Conservation (phyloP, 2,329 filamentous ascomycete species). For the Bertia moriformis region DNA sequence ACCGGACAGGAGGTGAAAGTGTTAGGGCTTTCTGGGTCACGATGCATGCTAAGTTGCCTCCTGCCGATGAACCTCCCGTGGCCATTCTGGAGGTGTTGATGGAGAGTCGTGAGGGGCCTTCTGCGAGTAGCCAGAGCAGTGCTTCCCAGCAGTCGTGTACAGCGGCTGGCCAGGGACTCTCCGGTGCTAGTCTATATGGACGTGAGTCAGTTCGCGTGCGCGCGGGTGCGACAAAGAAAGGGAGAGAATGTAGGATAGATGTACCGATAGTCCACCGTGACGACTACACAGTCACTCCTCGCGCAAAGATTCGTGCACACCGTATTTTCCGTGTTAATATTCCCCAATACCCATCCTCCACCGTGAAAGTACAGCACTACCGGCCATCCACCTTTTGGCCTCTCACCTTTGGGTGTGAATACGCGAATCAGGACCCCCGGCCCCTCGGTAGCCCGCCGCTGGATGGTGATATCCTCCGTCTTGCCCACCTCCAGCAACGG, state of each 20-base stretch:
- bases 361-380: conserved; percentile 41
- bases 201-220: not conserved
- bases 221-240: conserved; percentile 1
- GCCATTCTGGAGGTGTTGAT: conserved; percentile 27
- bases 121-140: conserved; percentile 26
- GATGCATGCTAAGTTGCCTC: conserved; percentile 33
- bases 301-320: conserved; percentile 38
- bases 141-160: conserved; percentile 41
- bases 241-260: not conserved
- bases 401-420: conserved; percentile 30
- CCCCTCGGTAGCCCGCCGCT: conserved; percentile 26
- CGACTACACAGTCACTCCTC: conserved; percentile 31
- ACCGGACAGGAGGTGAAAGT: conserved; percentile 6
- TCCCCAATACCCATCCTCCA: conserved; percentile 42
- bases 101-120: conserved; percentile 9
- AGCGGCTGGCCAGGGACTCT: conserved; percentile 38
- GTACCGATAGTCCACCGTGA: conserved; percentile 39
- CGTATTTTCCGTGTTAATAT: conserved; percentile 40
- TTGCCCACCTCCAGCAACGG: conserved; percentile 30
- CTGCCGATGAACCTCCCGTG: conserved; percentile 33
- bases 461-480: conserved; percentile 25
- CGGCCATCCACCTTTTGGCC: conserved; percentile 33
- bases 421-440: conserved; percentile 29
- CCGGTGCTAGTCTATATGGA: conserved; percentile 32
- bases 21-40: conserved; percentile 32